Base-by-base conservation (phyloP, 1,284 basidiomycete genomes). In the Microbotryomycetes sp. region DNA sequence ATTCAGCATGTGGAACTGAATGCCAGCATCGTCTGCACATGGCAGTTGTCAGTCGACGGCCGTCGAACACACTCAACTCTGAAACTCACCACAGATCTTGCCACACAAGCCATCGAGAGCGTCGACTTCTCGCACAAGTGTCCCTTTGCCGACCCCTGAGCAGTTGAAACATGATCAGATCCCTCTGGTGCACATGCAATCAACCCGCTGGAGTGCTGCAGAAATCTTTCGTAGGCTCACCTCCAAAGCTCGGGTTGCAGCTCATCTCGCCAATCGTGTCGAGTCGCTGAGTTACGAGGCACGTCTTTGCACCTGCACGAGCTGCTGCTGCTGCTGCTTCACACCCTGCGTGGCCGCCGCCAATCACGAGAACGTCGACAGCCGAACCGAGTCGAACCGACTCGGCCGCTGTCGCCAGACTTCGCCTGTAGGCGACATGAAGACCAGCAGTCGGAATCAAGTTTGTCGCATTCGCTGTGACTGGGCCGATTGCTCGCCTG, bases 341-440 rank as follows among this genome's bases (percentile, higher is more conserved):
- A 69, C 88, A 89, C 1, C 90, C 90, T 29, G 91, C 91, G 78
- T 93, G 90, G 2, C 91, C 90, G 6, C 87, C 91, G n/a, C 90
- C 91, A 66, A 93, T 87, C 29, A 93, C 80, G 67, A 89, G 53
- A 9, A 27, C 27, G 48, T 50, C 48, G 48, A 41, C 9, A 41
- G 35, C 35, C 9, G 35, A 9, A 41, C 18, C 35, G n/a, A n/a
- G n/a, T n/a, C n/a, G n/a, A n/a, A n/a, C n/a, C n/a, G n/a, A n/a
- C n/a, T n/a, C n/a, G n/a, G n/a, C n/a, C n/a, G n/a, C n/a, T n/a
- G n/a, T n/a, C n/a, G n/a, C n/a, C n/a, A n/a, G n/a, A n/a, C n/a
- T n/a, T n/a, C n/a, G n/a, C n/a, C n/a, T n/a, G n/a, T n/a, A n/a
- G n/a, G n/a, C n/a, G n/a, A n/a, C n/a, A n/a, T n/a, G n/a, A n/a